Conservation (phyloP, 108 stramenopile genomes). For the Heterococcus sp. region DNA sequence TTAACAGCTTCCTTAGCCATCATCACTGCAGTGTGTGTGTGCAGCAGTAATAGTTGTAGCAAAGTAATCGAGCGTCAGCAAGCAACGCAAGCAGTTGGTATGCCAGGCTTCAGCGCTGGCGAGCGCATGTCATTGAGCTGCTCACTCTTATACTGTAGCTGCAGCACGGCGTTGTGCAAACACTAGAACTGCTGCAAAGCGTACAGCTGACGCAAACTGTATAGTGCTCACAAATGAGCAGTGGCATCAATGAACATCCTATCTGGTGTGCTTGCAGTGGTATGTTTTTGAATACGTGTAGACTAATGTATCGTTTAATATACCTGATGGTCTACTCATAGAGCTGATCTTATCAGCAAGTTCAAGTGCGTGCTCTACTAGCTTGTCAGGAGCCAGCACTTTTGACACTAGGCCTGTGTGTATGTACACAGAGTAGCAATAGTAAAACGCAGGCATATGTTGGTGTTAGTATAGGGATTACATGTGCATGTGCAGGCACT, state of each 20-base stretch:
- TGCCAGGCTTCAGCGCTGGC: too few species aligned
- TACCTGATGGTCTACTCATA: not conserved
- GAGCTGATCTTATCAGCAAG: not conserved
- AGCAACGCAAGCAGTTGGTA: not conserved
- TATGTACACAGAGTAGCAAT: not conserved
- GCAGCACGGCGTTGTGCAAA: too few species aligned
- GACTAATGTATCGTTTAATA: not conserved
- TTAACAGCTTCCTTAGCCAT: conserved; percentile 96
- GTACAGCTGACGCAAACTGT: not conserved
- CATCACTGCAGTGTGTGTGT: conserved; percentile 24
- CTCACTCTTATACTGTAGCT: too few species aligned
- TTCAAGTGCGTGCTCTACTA: not conserved
- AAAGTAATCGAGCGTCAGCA: not conserved
- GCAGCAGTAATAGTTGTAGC: not conserved
- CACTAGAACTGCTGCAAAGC: not conserved
- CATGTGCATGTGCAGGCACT: too few species aligned
- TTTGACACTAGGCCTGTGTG: not conserved
- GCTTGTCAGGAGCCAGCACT: not conserved
- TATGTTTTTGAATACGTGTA: not conserved
- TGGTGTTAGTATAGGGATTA: not conserved
- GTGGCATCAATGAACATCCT: not conserved
- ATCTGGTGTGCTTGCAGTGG: not conserved
- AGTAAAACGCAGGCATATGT: not conserved
- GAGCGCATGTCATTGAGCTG: too few species aligned
- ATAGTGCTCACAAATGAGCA: not conserved